Evolutionary conservation across 306 rosid species (phyloP).

Genomic region (Herpetospermum pedunculosum): DNA sequence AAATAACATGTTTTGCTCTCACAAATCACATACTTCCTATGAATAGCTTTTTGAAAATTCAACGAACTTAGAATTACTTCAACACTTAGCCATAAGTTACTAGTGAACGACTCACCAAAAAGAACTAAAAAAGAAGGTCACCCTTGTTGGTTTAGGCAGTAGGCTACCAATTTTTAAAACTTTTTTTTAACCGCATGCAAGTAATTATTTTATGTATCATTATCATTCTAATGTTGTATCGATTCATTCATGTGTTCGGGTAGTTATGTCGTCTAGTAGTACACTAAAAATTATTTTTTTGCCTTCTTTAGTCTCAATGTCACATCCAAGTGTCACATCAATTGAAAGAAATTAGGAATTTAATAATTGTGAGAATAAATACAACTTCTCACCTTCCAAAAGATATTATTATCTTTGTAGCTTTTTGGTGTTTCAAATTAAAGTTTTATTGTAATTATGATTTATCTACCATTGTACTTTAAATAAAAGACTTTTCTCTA

Average conservation of each 20-base stretch:
- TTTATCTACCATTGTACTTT: no score
- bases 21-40: neutral
- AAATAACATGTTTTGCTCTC: no score
- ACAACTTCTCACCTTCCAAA: no score
- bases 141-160: no score
- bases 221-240: neutral
- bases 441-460: no score
- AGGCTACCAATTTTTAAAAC: neutral
- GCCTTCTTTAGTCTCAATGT: neutral
- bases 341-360: neutral
- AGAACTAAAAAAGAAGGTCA: no score
- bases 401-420: no score
- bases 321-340: neutral
- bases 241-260: neutral
- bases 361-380: neutral
- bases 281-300: neutral
- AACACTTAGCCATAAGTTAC: neutral
- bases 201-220: neutral
- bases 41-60: no score
- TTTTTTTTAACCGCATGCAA: neutral
- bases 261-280: neutral
- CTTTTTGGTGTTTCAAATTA: no score
- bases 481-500: no score
- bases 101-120: neutral
- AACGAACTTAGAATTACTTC: no score